Percentiles rank a stretch among this genome's conserved stretches.
Evolutionary conservation across 345 rosid species (phyloP).

Genomic region (Brassica juncea): DNA sequence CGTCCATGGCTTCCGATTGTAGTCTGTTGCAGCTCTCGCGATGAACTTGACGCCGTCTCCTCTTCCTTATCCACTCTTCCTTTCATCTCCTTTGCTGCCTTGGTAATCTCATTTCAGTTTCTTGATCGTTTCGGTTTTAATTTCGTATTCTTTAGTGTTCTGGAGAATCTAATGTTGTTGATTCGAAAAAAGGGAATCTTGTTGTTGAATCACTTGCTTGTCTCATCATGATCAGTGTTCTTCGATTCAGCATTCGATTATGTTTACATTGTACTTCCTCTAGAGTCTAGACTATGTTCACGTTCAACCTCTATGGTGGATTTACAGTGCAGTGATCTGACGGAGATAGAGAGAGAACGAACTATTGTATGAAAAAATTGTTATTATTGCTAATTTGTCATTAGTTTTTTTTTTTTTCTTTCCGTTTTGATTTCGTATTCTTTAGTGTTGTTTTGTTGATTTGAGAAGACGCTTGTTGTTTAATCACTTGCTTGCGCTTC

Average conservation of each 20-base stretch:
- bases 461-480: too few relatives aligned
- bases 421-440: too few relatives aligned
- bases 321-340: neutral
- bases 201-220: neutral
- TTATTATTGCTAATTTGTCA: too few relatives aligned
- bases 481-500: too few relatives aligned
- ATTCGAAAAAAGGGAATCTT: neutral
- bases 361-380: too few relatives aligned
- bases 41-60: conserved; percentile 87
- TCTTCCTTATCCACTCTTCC: conserved; percentile 75
- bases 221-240: conserved; percentile 1
- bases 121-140: neutral
- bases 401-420: too few relatives aligned
- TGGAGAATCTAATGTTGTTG: neutral
- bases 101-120: conserved; percentile 47
- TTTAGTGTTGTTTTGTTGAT: too few relatives aligned
- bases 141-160: neutral
- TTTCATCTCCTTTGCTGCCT: conserved; percentile 60
- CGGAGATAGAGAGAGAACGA: too few relatives aligned
- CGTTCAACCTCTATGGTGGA: neutral
- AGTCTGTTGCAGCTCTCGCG: conserved; percentile 87
- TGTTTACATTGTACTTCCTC: neutral
- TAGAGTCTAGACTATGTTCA: neutral
- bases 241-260: neutral
- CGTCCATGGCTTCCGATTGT: conserved; percentile 74